phyloP scores from a whole-genome alignment of 176 grass and related monocot species.

The Zoysia japonica region DNA sequence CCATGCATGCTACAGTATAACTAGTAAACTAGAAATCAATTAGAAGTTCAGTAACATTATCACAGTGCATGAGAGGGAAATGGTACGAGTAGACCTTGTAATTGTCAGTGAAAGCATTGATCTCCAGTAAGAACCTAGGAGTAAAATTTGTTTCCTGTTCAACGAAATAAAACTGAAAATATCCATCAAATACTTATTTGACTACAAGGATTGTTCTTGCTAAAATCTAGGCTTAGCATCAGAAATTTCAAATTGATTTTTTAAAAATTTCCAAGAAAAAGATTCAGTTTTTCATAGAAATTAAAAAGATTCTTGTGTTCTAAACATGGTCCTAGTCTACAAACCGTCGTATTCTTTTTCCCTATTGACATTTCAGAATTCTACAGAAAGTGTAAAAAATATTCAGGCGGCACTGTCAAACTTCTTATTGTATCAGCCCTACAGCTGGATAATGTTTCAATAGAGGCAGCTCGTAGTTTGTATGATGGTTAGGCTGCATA shows the following conservation, averaged over 20 bases:
- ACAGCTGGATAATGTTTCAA: constrained; percentile 50
- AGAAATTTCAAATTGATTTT: background rate
- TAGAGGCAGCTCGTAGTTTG: constrained; percentile 43
- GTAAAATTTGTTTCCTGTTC: background rate
- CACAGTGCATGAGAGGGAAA: constrained; percentile 1
- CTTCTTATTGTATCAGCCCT: constrained; percentile 36
- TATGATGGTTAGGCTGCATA: constrained; percentile 74
- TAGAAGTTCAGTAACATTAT: constrained; percentile 3
- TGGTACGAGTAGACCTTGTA: background rate
- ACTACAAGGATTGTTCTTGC: background rate
- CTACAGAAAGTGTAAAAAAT: constrained; percentile 17
- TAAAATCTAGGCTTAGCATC: background rate
- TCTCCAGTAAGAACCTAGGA: background rate
- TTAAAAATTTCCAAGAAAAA: background rate
- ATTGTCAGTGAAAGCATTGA: background rate
- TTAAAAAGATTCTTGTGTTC: background rate
- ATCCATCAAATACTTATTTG: constrained; percentile 15
- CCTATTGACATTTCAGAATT: background rate
- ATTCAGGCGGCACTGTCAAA: constrained; percentile 34
- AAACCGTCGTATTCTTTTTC: background rate
- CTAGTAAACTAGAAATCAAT: constrained; percentile 9
- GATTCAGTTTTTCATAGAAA: background rate
- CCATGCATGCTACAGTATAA: background rate
- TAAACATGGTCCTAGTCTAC: background rate
- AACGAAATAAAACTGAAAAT: background rate